phyloP scores from a whole-genome alignment of 1,139 yeast genomes.

The Taiozyma sp. region DNA sequence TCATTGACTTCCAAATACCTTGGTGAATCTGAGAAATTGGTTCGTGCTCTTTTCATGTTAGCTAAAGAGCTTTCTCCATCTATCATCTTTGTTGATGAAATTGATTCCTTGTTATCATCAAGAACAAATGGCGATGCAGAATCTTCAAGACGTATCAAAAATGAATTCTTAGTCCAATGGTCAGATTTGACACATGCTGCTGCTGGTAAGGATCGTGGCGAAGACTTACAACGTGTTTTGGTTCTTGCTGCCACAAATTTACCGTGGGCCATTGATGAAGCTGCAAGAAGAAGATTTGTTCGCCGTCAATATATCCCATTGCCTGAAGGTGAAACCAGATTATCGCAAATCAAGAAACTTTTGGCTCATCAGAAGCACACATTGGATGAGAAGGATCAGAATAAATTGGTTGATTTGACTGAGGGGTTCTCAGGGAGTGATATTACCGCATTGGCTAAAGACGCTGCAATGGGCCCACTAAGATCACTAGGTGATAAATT shows the following conservation, averaged over 20 bases:
- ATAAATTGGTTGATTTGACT: conserved; percentile 53
- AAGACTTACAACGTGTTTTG: conserved; percentile 68
- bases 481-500: conserved; percentile 86
- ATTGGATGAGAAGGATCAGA: conserved; percentile 57
- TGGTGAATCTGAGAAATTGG: conserved; percentile 94
- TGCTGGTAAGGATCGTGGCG: conserved; percentile 60
- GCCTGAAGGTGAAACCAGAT: conserved; percentile 83
- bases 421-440: conserved; percentile 92
- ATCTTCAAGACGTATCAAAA: conserved; percentile 84
- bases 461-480: conserved; percentile 98
- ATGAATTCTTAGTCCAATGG: conserved; percentile 95
- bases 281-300: conserved; percentile 92
- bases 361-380: conserved; percentile 73
- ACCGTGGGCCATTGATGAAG: conserved; percentile 99
- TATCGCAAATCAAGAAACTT: conserved; percentile 64
- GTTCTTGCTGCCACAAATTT: conserved; percentile 94
- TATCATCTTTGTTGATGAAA: conserved; percentile 93
- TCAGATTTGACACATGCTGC: conserved; percentile 91
- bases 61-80: conserved; percentile 90
- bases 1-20: conserved; percentile 86
- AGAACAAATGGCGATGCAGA: conserved; percentile 90
- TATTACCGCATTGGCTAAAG: conserved; percentile 91
- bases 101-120: conserved; percentile 82
- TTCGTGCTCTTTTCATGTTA: conserved; percentile 77
- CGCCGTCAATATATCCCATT: conserved; percentile 91